phyloP scores from a whole-genome alignment of 2,329 filamentous ascomycete species.

The Aspergillus neoniger region DNA sequence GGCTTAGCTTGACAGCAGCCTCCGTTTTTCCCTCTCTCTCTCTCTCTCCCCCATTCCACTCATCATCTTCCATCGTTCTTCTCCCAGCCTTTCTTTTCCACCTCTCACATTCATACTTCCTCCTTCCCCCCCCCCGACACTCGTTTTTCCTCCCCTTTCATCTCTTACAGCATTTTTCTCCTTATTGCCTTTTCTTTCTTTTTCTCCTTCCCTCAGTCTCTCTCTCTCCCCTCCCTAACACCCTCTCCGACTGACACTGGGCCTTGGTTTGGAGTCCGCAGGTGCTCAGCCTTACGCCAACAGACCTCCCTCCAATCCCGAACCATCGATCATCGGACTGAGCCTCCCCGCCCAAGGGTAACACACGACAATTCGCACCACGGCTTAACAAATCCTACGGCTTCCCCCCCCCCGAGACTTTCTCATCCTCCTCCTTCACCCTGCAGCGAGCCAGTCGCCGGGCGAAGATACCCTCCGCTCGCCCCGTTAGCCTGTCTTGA shows the following conservation, averaged over 20 bases:
- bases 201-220: neutral
- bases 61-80: neutral
- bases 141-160: constrained; percentile 5
- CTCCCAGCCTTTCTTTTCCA: constrained; percentile 4
- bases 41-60: neutral
- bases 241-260: constrained; percentile 3
- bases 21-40: neutral
- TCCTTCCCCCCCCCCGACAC: neutral
- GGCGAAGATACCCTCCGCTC: constrained; percentile 7
- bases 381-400: constrained; percentile 21
- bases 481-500: constrained; percentile 7
- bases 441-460: constrained; percentile 1
- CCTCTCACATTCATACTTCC: constrained; percentile 7
- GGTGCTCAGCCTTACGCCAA: constrained; percentile 22
- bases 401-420: constrained; percentile 1
- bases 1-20: neutral
- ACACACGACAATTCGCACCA: constrained; percentile 22
- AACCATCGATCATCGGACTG: constrained; percentile 22
- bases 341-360: constrained; percentile 22
- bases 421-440: neutral
- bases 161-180: neutral
- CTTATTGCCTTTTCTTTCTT: neutral
- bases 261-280: constrained; percentile 11
- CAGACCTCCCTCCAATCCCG: constrained; percentile 5
- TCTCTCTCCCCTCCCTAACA: neutral